phyloP scores from a whole-genome alignment of 108 stramenopile genomes.

The Mediolabrus comicus region DNA sequence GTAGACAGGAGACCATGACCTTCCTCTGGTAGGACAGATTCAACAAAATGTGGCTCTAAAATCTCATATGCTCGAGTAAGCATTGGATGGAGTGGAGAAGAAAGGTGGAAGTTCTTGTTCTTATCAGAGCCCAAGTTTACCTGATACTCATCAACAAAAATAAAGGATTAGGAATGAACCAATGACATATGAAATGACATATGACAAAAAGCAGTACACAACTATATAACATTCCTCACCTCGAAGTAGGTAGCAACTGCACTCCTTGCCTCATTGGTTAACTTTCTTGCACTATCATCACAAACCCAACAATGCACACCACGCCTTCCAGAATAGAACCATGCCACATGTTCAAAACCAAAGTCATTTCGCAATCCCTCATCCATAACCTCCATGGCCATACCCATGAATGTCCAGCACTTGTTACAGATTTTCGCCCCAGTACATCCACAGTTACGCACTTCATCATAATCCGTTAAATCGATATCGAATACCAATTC shows the following conservation, averaged over 20 bases:
- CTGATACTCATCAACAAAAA: constrained; percentile 17
- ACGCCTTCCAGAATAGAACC: constrained; percentile 98
- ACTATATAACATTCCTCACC: constrained; percentile 48
- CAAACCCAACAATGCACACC: constrained; percentile 99
- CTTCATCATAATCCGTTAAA: constrained; percentile 98
- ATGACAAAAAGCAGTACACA: not conserved
- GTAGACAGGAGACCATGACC: constrained; percentile 87
- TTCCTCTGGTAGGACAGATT: constrained; percentile 68
- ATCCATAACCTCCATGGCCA: constrained; percentile 93
- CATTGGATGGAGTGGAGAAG: constrained; percentile 87
- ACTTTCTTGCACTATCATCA: constrained; percentile 84
- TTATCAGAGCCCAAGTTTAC: constrained; percentile 63
- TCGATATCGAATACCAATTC: constrained; percentile 99
- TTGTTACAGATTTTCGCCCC: constrained; percentile 88
- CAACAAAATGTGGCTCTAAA: constrained; percentile 93
- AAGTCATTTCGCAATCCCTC: constrained; percentile 89
- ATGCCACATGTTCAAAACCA: constrained; percentile 95
- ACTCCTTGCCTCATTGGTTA: constrained; percentile 91
- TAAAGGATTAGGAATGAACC: not conserved
- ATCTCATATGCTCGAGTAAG: constrained; percentile 80
- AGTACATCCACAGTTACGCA: constrained; percentile 93
- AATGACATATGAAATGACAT: not conserved
- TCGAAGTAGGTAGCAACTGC: constrained; percentile 97
- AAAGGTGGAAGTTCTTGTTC: constrained; percentile 66
- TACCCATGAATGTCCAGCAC: constrained; percentile 98